Conservation (phyloP, 2,329 filamentous ascomycete genomes). For the Septoria petroselini region DNA sequence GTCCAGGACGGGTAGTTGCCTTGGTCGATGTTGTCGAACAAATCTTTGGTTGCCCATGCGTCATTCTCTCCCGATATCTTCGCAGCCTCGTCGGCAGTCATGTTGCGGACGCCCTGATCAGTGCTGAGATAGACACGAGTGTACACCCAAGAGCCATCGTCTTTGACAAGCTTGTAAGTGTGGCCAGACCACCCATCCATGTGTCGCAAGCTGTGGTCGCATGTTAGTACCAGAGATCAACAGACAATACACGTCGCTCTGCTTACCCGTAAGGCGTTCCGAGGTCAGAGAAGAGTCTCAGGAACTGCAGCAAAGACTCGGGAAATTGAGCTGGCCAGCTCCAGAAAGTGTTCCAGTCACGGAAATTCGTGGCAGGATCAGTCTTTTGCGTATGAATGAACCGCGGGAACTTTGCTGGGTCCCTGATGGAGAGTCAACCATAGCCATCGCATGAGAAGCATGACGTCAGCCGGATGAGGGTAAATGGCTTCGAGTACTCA, state of each 20-base stretch:
- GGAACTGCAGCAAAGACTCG: constrained; percentile 50
- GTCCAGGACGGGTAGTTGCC: constrained; percentile 47
- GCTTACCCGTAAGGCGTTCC: constrained; percentile 50
- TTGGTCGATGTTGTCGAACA: constrained; percentile 46
- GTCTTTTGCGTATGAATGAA: constrained; percentile 43
- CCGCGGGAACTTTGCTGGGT: constrained; percentile 45
- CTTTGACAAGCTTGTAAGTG: constrained; percentile 41
- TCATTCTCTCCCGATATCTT: constrained; percentile 50
- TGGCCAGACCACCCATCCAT: constrained; percentile 25
- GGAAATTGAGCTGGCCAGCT: constrained; percentile 46
- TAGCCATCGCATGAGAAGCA: too few relatives aligned
- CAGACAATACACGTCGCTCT: too few relatives aligned
- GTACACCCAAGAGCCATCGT: constrained; percentile 50
- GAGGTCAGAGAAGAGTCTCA: constrained; percentile 53
- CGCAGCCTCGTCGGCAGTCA: constrained; percentile 47
- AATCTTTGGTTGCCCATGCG: constrained; percentile 49
- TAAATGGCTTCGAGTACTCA: constrained; percentile 5
- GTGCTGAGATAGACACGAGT: constrained; percentile 23
- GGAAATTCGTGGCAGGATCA: constrained; percentile 38
- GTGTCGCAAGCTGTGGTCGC: constrained; percentile 10
- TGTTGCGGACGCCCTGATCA: constrained; percentile 51
- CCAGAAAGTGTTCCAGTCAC: constrained; percentile 43
- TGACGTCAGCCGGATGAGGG: too few relatives aligned
- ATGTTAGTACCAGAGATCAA: constrained; percentile 8
- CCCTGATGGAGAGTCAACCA: constrained; percentile 44